These are phyloP conservation scores for Penicillium canescens DNA, from an alignment of 495 filamentous ascomycete species.

Conservation along the genomic window DNA sequence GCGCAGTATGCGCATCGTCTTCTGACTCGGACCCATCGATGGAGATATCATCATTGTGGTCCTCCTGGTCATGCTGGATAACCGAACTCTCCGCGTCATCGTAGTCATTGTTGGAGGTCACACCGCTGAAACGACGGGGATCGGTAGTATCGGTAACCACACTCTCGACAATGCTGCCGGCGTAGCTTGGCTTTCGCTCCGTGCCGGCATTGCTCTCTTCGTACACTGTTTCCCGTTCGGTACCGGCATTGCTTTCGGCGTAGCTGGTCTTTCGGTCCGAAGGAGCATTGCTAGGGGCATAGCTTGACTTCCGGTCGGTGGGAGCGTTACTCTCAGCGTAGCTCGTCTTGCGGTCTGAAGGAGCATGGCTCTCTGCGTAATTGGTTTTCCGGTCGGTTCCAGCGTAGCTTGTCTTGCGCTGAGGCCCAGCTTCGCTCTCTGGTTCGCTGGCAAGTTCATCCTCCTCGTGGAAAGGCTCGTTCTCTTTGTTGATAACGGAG, in stretches of 20 bases:
- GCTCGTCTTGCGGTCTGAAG: slow-evolving; percentile 52
- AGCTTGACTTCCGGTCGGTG: slow-evolving; percentile 5
- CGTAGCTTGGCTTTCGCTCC: slow-evolving; percentile 54
- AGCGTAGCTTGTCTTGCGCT: slow-evolving; percentile 53
- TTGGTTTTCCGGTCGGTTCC: slow-evolving; percentile 15
- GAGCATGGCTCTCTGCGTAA: slow-evolving; percentile 25
- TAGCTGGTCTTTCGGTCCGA: slow-evolving; percentile 23
- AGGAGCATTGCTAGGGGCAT: not conserved
- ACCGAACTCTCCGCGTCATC: slow-evolving; percentile 25
- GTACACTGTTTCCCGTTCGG: slow-evolving; percentile 56
- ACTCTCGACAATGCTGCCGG: slow-evolving; percentile 48
- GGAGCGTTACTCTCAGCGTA: slow-evolving; percentile 36
- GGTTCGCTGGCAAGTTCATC: slow-evolving; percentile 46
- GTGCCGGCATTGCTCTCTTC: slow-evolving; percentile 42
- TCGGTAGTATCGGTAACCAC: slow-evolving; percentile 48
- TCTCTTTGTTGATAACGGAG: slow-evolving; percentile 59
- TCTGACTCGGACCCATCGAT: slow-evolving; percentile 12
- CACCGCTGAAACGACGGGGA: slow-evolving; percentile 52
- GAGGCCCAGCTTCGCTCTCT: slow-evolving; percentile 52
- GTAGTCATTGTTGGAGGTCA: slow-evolving; percentile 40
- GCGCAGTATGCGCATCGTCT: slow-evolving; percentile 17
- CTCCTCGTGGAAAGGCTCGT: slow-evolving; percentile 57
- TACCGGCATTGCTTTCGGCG: slow-evolving; percentile 49
- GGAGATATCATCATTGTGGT: slow-evolving; percentile 14
- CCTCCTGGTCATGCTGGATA: slow-evolving; percentile 7